Conservation (phyloP, 352 stramenopile genomes). For the Globisporangium irregulare region DNA sequence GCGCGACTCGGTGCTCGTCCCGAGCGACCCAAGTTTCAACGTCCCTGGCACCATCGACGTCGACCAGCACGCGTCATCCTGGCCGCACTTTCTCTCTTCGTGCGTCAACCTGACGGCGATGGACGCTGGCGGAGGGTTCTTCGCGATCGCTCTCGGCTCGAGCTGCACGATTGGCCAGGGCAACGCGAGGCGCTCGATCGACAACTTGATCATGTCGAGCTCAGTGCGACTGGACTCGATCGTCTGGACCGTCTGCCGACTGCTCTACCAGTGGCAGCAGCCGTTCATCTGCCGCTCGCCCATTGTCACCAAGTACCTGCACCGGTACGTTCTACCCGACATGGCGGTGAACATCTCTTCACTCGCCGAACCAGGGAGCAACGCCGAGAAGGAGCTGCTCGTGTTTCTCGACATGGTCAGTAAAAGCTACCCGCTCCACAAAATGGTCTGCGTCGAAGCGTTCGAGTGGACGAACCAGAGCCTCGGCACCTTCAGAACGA, state of each 20-base stretch:
- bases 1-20: constrained; percentile 10
- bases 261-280: constrained; percentile 22
- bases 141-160: constrained; percentile 17
- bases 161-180: constrained; percentile 22
- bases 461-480: constrained; percentile 20
- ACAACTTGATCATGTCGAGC: constrained; percentile 20
- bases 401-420: constrained; percentile 25
- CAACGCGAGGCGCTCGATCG: not conserved
- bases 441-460: constrained; percentile 24
- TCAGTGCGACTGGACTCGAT: constrained; percentile 25
- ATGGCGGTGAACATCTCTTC: constrained; percentile 7
- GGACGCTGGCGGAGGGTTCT: constrained; percentile 20
- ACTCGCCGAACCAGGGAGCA: constrained; percentile 9
- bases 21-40: not conserved
- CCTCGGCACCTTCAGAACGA: constrained; percentile 13
- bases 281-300: constrained; percentile 25
- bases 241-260: constrained; percentile 24
- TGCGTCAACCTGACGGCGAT: constrained; percentile 19
- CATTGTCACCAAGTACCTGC: constrained; percentile 23
- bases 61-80: constrained; percentile 15
- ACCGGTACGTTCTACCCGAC: constrained; percentile 16
- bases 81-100: constrained; percentile 22
- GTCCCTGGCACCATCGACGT: not conserved
- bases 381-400: constrained; percentile 22
- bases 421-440: constrained; percentile 19